These are phyloP conservation scores for Pseudohalonectria lignicola DNA, from an alignment of 2,329 filamentous ascomycete genomes.

Conservation along the genomic window DNA sequence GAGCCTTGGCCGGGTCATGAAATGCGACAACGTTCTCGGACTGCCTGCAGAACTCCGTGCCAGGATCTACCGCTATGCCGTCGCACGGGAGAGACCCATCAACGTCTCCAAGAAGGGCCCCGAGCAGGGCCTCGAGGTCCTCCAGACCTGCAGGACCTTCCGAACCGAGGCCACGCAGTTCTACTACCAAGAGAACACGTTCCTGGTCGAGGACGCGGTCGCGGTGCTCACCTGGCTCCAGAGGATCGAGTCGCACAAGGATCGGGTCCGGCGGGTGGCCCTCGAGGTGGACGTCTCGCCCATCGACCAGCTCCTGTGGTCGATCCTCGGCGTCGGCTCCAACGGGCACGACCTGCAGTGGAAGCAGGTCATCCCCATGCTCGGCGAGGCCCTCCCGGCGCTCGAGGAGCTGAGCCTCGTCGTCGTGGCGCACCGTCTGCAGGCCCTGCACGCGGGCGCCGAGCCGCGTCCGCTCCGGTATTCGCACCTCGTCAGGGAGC, in stretches of 20 bases:
- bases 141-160: neutral
- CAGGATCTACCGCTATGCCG: constrained; percentile 1
- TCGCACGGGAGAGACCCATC: neutral
- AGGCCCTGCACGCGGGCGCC: neutral
- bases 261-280: neutral
- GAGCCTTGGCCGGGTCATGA: neutral
- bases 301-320: neutral
- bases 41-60: constrained; percentile 1
- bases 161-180: neutral
- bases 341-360: constrained; percentile 1
- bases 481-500: neutral
- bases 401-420: constrained; percentile 2
- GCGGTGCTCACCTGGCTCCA: neutral
- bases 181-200: constrained; percentile 3
- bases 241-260: neutral
- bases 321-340: neutral
- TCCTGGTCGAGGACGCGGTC: neutral
- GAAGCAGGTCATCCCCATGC: neutral
- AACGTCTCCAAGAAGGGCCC: neutral
- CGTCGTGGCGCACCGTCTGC: neutral
- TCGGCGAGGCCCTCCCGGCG: neutral
- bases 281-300: constrained; percentile 2
- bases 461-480: constrained; percentile 1
- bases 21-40: neutral
- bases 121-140: neutral